Conservation (phyloP, 805 yeast species). For the Ogataea wickerhamii region DNA sequence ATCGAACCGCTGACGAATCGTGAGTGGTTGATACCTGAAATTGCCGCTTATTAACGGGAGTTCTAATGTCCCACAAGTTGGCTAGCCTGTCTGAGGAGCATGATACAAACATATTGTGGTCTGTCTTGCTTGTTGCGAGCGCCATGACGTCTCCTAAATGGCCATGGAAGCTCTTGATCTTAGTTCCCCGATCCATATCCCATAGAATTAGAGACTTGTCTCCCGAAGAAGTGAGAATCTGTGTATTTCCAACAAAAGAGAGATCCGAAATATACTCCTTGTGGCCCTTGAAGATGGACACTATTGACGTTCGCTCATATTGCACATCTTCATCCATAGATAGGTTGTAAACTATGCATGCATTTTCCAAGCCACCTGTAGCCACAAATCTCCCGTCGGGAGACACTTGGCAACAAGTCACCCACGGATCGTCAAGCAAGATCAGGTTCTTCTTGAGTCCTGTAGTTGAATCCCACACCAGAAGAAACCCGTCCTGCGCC, state of each 20-base stretch:
- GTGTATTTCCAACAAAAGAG: constrained; percentile 56
- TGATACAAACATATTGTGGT: constrained; percentile 44
- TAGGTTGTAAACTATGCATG: constrained; percentile 64
- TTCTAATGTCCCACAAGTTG: constrained; percentile 62
- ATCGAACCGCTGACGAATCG: constrained; percentile 62
- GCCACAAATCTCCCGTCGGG: constrained; percentile 67
- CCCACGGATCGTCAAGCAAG: constrained; percentile 74
- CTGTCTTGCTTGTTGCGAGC: constrained; percentile 32
- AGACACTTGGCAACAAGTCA: constrained; percentile 67
- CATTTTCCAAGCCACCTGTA: constrained; percentile 79
- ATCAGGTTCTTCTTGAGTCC: constrained; percentile 71
- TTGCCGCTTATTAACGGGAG: constrained; percentile 37
- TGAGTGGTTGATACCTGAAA: constrained; percentile 46
- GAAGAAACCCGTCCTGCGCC: constrained; percentile 82
- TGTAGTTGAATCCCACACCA: constrained; percentile 77
- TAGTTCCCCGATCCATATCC: constrained; percentile 66
- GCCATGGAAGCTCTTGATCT: constrained; percentile 52
- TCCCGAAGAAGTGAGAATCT: constrained; percentile 69
- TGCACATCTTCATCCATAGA: constrained; percentile 4
- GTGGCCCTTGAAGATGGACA: constrained; percentile 70
- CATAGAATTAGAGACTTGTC: constrained; percentile 77
- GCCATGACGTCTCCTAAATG: constrained; percentile 72
- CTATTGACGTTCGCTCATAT: constrained; percentile 25
- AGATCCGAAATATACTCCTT: constrained; percentile 76
- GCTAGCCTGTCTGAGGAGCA: constrained; percentile 69